Percentiles rank a stretch among this genome's conserved stretches.
Evolutionary conservation across 441 rosid species (phyloP).

Genomic region (Eutrema salsugineum): DNA sequence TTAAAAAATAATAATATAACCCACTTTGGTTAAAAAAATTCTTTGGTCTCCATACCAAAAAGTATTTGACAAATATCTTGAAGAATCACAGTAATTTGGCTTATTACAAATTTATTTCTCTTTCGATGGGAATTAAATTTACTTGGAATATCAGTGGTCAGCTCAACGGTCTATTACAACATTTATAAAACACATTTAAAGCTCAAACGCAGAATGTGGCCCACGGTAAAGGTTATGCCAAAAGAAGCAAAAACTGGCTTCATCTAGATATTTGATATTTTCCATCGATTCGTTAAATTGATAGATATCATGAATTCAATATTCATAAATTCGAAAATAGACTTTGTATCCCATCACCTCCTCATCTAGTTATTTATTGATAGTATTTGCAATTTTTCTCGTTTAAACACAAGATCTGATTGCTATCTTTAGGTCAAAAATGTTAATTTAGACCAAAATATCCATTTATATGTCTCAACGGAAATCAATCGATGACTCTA

Average conservation of each 20-base stretch:
- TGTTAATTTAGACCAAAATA: not conserved
- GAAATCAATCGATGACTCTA: not conserved
- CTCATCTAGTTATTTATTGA: not conserved
- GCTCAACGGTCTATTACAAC: conserved; percentile 28
- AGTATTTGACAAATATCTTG: not conserved
- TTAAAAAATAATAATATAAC: not conserved
- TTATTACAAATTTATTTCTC: not conserved
- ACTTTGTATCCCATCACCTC: not conserved
- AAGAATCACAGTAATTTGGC: not conserved
- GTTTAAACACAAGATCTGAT: not conserved
- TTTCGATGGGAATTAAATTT: not conserved
- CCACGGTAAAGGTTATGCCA: conserved; percentile 3
- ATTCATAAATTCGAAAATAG: not conserved
- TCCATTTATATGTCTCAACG: not conserved
- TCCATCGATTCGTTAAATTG: not conserved
- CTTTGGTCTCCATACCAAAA: too few relatives aligned
- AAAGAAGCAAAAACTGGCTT: not conserved
- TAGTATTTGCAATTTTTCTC: not conserved
- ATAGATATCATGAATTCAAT: not conserved
- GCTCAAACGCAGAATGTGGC: conserved; percentile 5
- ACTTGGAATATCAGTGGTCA: conserved; percentile 15
- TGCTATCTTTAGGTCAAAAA: not conserved
- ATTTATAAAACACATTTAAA: conserved; percentile 25
- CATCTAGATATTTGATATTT: not conserved
- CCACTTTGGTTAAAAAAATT: not conserved